Conservation (phyloP, 331 rosid genomes). For the Pyracantha coccinea region DNA sequence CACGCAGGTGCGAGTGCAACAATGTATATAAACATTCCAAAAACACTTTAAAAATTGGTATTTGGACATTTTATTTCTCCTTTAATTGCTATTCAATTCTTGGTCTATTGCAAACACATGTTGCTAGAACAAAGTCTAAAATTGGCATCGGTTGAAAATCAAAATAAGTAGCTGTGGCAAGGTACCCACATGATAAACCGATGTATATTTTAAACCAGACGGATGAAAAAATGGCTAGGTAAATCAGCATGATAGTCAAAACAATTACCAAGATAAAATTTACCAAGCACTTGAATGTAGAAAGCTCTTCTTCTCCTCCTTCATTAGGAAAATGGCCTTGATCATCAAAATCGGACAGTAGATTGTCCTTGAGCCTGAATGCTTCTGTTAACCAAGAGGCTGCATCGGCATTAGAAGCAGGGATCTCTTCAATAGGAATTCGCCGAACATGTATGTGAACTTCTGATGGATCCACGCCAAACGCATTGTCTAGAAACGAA, state of each 20-base stretch:
- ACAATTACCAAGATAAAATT: slow-evolving; percentile 31
- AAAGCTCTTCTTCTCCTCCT: slow-evolving; percentile 38
- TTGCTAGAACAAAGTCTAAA: slow-evolving; percentile 34
- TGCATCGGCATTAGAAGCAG: slow-evolving; percentile 24
- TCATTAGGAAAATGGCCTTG: slow-evolving; percentile 61
- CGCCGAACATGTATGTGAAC: slow-evolving; percentile 51
- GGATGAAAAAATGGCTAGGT: slow-evolving; percentile 60
- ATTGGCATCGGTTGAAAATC: slow-evolving; percentile 44
- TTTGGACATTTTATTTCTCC: neutral
- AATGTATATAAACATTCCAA: neutral
- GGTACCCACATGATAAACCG: slow-evolving; percentile 66
- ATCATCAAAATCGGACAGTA: slow-evolving; percentile 55
- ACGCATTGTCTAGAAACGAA: slow-evolving; percentile 47
- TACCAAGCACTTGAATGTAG: slow-evolving; percentile 48
- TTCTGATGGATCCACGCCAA: slow-evolving; percentile 58
- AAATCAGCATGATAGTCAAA: slow-evolving; percentile 45
- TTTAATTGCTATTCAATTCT: slow-evolving; percentile 18
- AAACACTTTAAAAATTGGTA: neutral
- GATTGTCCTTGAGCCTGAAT: slow-evolving; percentile 58
- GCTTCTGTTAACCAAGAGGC: slow-evolving; percentile 38
- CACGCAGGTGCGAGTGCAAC: neutral
- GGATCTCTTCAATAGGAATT: slow-evolving; percentile 30
- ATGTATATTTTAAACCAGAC: slow-evolving; percentile 70
- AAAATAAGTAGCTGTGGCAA: slow-evolving; percentile 56
- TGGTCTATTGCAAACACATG: slow-evolving; percentile 33